Base-by-base conservation (phyloP, 164 flowering plant species). In the Berberis thunbergii region DNA sequence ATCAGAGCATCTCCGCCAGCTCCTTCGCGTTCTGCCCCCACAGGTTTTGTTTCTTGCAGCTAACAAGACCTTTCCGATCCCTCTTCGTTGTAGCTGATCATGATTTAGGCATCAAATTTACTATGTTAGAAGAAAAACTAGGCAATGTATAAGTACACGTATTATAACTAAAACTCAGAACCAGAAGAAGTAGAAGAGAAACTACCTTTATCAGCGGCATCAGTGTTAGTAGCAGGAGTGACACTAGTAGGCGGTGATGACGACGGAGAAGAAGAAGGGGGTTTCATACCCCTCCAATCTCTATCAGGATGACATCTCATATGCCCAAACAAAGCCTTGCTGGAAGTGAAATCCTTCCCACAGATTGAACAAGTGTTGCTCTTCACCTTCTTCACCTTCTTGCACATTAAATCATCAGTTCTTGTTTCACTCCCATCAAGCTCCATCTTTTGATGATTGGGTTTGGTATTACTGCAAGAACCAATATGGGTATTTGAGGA, bases 301-400 rank as follows among this genome's bases (percentile, higher is more conserved):
- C 94, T 73, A 4, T 83, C 86, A 0, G 90, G 90, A 62, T 90
- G 97, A 38, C 74, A 78, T 64, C 95, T 86, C 90, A 87, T 82
- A 67, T 90, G 97, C 41, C 97, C 97, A 39, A 59, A 83, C 70
- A 90, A 57, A 1, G 87, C 70, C 64, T 86, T 87, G 75, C 53
- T 53, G 0, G 92, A 82, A 0, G 70, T 70, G 56, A 90, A 87
- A n/a, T 3, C 41, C 74, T 75, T 89, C 1, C 59, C 61, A 61
- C 94, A 89, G 1, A 72, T 41, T 0, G 12, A 12, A 66, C 94
- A 89, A 7, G 6, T 64, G 26, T 26, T 26, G 26, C 26, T 26
- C 26, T 26, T 26, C 26, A 26, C 26, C 26, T 26, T 26, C 26
- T 26, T 26, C 26, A 26, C 26, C 26, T 26, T 26, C 26, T 26